Conservation (phyloP, 2,329 filamentous ascomycete genomes). For the Reticulascus tulasneorum region DNA sequence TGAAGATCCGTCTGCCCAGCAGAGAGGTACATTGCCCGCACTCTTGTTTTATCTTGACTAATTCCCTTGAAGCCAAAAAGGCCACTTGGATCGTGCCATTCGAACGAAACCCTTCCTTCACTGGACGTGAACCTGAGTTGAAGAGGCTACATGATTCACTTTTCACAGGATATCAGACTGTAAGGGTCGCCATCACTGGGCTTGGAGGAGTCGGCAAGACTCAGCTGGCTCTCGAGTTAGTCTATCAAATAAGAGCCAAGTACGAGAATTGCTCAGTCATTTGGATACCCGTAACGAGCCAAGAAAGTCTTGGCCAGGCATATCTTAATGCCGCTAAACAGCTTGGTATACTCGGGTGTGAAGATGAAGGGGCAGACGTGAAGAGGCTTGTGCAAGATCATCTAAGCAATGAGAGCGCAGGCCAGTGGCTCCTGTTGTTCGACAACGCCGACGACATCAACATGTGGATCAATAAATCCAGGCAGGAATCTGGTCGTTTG, state of each 20-base stretch:
- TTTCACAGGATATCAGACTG: no score
- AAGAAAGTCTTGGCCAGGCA: slow-evolving; percentile 28
- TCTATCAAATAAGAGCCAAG: slow-evolving; percentile 26
- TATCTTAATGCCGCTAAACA: slow-evolving; percentile 25
- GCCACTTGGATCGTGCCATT: no score
- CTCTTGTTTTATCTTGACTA: no score
- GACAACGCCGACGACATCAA: slow-evolving; percentile 34
- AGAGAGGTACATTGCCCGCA: no score
- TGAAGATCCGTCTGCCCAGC: no score
- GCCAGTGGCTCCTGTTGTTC: slow-evolving; percentile 32
- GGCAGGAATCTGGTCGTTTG: no score
- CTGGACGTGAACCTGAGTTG: no score
- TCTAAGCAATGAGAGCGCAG: slow-evolving; percentile 2
- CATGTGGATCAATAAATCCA: no score
- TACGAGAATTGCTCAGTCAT: slow-evolving; percentile 29
- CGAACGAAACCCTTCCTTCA: no score
- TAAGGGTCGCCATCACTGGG: slow-evolving; percentile 23
- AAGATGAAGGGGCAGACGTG: slow-evolving; percentile 40
- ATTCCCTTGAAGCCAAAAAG: no score
- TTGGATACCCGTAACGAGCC: slow-evolving; percentile 31
- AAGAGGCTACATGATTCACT: no score
- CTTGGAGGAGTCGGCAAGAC: slow-evolving; percentile 36
- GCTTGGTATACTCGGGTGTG: slow-evolving; percentile 29
- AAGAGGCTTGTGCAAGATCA: slow-evolving; percentile 1
- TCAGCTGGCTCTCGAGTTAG: slow-evolving; percentile 30